These are phyloP conservation scores for Daldinia sp. DNA, from an alignment of 2,329 filamentous ascomycete genomes.

Conservation along the genomic window DNA sequence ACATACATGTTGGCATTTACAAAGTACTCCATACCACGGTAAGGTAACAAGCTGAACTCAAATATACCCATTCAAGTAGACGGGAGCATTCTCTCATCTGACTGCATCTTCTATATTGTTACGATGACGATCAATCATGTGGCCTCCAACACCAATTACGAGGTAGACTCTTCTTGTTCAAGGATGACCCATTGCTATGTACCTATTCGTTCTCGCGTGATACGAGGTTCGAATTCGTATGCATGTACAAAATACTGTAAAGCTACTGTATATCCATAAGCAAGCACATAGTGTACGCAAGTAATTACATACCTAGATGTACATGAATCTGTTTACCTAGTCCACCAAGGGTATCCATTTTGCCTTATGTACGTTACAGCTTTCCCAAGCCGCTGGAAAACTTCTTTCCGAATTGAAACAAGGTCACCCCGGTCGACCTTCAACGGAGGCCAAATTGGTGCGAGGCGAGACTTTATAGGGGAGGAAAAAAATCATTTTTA, in stretches of 20 bases:
- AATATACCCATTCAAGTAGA: constrained; percentile 1
- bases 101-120: constrained; percentile 30
- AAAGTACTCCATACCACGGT: constrained; percentile 5
- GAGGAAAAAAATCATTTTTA: background rate
- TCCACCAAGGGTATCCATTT: constrained; percentile 20
- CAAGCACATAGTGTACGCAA: constrained; percentile 11
- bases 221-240: constrained; percentile 37
- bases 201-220: constrained; percentile 23
- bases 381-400: constrained; percentile 42
- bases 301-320: constrained; percentile 19
- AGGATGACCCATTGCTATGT: constrained; percentile 27
- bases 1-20: background rate
- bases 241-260: constrained; percentile 13
- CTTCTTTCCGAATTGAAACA: constrained; percentile 40
- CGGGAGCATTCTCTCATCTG: constrained; percentile 24
- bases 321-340: constrained; percentile 14
- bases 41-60: constrained; percentile 18
- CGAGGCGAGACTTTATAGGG: constrained; percentile 20
- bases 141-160: constrained; percentile 22
- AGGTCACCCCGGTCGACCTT: constrained; percentile 37
- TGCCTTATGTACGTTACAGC: constrained; percentile 28
- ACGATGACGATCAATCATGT: constrained; percentile 37
- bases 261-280: constrained; percentile 2
- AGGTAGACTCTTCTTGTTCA: constrained; percentile 20
- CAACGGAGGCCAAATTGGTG: constrained; percentile 13